phyloP scores from a whole-genome alignment of 257 asterid genomes.

The Salvia rosmarinus region DNA sequence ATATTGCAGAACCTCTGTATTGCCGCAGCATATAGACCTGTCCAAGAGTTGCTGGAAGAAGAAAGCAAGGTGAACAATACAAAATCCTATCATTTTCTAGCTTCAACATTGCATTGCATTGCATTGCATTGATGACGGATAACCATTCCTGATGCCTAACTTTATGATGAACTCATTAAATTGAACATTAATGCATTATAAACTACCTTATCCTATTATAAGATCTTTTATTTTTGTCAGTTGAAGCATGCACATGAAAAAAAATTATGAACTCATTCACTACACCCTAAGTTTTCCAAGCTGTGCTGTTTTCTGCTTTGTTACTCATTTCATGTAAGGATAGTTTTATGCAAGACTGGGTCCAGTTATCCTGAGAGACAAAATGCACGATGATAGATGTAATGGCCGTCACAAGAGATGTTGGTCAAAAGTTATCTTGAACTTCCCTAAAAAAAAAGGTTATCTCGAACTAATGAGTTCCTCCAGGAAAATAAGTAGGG shows the following conservation, averaged over 20 bases:
- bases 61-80: conserved; percentile 60
- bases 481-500: background rate
- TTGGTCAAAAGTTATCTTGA: background rate
- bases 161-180: conserved; percentile 8
- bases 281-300: conserved; percentile 7
- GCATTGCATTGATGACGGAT: background rate
- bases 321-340: conserved; percentile 12
- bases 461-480: background rate
- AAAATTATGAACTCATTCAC: background rate
- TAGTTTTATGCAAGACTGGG: too few species aligned
- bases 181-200: background rate
- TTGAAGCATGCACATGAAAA: background rate
- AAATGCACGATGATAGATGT: conserved; percentile 16
- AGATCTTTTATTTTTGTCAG: background rate
- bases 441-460: too few species aligned
- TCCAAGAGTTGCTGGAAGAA: conserved; percentile 81
- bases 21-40: conserved; percentile 97
- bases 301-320: background rate
- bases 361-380: too few species aligned
- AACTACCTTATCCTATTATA: background rate
- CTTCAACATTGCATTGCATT: conserved; percentile 14
- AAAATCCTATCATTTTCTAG: background rate
- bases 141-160: conserved; percentile 19
- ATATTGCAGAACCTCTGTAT: conserved; percentile 81
- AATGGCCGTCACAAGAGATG: background rate